These are phyloP conservation scores for Claviceps sp. DNA, from an alignment of 2,329 filamentous ascomycete genomes.

Conservation along the genomic window DNA sequence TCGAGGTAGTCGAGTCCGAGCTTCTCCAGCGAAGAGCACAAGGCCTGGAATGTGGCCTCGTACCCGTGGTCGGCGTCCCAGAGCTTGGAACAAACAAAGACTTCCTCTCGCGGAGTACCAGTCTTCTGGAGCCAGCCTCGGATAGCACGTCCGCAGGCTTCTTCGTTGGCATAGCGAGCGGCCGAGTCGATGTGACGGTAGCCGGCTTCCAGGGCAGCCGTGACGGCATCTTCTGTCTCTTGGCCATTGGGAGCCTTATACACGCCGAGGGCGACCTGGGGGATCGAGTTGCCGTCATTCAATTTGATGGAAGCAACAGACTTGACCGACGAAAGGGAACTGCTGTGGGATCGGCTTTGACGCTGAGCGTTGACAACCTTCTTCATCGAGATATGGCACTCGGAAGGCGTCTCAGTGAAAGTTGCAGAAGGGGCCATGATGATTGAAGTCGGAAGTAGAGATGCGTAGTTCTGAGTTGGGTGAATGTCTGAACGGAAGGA, in stretches of 20 bases:
- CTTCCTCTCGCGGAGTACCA: conserved; percentile 48
- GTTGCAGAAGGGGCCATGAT: conserved; percentile 24
- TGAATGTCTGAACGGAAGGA: not conserved
- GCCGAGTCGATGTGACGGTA: conserved; percentile 42
- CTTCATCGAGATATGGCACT: conserved; percentile 17
- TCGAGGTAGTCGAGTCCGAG: conserved; percentile 60
- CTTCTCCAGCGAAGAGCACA: conserved; percentile 52
- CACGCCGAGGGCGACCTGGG: conserved; percentile 34
- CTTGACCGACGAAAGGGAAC: conserved; percentile 12
- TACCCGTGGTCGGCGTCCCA: conserved; percentile 42
- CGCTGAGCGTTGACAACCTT: conserved; percentile 11
- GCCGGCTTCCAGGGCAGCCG: conserved; percentile 42
- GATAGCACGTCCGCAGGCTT: conserved; percentile 57
- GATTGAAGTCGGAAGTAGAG: conserved; percentile 1
- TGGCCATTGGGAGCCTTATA: conserved; percentile 33
- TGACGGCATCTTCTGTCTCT: conserved; percentile 48
- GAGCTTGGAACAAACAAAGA: conserved; percentile 54
- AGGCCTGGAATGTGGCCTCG: conserved; percentile 40
- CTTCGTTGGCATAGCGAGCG: conserved; percentile 50
- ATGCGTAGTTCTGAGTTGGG: not conserved
- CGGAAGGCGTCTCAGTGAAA: conserved; percentile 20
- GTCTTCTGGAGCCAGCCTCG: conserved; percentile 52
- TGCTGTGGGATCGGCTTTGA: conserved; percentile 11
- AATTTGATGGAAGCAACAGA: conserved; percentile 40
- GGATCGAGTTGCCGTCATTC: conserved; percentile 59